These are phyloP conservation scores for Russula foetens DNA, from an alignment of 768 basidiomycete species.

Conservation along the genomic window DNA sequence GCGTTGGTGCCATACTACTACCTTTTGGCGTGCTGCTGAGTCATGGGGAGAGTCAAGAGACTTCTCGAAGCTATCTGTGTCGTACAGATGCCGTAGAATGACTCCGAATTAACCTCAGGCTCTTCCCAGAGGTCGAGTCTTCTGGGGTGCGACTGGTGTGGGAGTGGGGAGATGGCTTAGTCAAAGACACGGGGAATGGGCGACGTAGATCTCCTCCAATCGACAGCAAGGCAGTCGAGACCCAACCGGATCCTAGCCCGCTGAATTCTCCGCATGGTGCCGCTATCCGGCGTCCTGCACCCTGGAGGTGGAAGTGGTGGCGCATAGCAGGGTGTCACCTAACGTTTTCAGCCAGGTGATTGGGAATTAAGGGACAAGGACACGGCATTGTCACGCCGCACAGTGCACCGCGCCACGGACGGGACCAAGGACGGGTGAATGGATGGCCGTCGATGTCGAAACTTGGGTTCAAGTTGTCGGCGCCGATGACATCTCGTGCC, in stretches of 20 bases:
- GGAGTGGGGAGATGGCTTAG: not conserved
- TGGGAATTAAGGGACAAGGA: not conserved
- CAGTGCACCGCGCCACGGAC: not conserved
- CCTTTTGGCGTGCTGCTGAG: constrained; percentile 41
- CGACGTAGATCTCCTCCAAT: not conserved
- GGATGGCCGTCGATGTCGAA: not conserved
- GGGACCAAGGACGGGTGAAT: not conserved
- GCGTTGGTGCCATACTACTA: constrained; percentile 41
- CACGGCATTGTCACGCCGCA: no score
- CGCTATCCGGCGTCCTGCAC: not conserved
- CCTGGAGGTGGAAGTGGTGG: not conserved
- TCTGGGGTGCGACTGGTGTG: no score
- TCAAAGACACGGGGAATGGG: not conserved
- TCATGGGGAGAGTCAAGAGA: constrained; percentile 50
- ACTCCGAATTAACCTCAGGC: constrained; percentile 53
- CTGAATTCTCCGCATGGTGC: no score
- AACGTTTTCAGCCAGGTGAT: not conserved
- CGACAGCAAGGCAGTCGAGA: not conserved
- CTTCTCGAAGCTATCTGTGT: constrained; percentile 26
- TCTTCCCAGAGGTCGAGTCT: constrained; percentile 53
- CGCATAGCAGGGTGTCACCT: not conserved
- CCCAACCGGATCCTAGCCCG: not conserved
- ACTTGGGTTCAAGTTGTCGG: not conserved
- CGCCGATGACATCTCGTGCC: no score
- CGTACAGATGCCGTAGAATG: not conserved